phyloP scores from a whole-genome alignment of 2,329 filamentous ascomycete species.

The Gnomoniopsis smithogilvyi region DNA sequence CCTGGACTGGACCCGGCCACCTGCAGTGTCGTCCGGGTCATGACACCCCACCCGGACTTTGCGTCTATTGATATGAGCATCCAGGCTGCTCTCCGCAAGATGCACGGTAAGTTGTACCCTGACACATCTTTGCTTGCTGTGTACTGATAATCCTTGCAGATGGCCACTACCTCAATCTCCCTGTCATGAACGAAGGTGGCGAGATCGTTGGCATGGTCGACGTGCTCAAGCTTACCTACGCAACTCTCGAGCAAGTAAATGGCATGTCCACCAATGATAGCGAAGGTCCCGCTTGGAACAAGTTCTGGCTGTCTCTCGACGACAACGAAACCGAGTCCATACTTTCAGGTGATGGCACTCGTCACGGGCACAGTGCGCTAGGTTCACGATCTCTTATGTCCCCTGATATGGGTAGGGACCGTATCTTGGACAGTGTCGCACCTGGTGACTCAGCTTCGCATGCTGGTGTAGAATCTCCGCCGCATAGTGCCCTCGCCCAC shows the following conservation, averaged over 20 bases:
- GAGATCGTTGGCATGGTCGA: slow-evolving; percentile 99
- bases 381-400: slow-evolving; percentile 77
- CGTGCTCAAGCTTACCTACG: slow-evolving; percentile 96
- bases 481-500: slow-evolving; percentile 58
- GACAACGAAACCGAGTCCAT: slow-evolving; percentile 93
- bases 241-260: slow-evolving; percentile 96
- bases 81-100: slow-evolving; percentile 94
- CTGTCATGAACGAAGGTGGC: slow-evolving; percentile 95
- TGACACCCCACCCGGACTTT: slow-evolving; percentile 99
- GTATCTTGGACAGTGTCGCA: slow-evolving; percentile 76
- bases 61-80: slow-evolving; percentile 99
- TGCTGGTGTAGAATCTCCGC: slow-evolving; percentile 74
- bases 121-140: neutral
- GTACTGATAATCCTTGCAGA: slow-evolving; percentile 52
- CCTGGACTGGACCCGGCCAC: slow-evolving; percentile 90
- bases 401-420: slow-evolving; percentile 70
- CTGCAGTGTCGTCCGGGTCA: slow-evolving; percentile 96
- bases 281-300: slow-evolving; percentile 98
- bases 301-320: slow-evolving; percentile 97
- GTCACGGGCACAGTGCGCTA: slow-evolving; percentile 61
- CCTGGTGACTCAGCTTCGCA: slow-evolving; percentile 96
- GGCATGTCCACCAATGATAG: slow-evolving; percentile 85
- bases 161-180: slow-evolving; percentile 95
- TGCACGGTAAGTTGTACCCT: slow-evolving; percentile 72
- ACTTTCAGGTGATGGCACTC: slow-evolving; percentile 86